These are phyloP conservation scores for Mortierella sp. DNA, from an alignment of 371 early-diverging fungal species.

Conservation along the genomic window DNA sequence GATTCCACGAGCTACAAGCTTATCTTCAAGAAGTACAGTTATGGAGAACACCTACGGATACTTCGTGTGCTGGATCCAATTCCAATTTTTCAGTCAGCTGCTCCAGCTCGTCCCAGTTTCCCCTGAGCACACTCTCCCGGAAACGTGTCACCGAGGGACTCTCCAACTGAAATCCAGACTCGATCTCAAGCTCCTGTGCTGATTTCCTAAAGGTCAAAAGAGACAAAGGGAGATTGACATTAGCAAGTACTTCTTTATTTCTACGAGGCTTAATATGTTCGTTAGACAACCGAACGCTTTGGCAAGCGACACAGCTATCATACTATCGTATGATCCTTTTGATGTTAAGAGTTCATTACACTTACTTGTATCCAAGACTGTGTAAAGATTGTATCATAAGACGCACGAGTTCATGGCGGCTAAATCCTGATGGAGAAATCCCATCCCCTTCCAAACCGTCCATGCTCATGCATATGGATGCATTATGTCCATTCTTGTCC, in stretches of 20 bases:
- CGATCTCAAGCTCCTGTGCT: constrained; percentile 35
- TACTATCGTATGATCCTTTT: not conserved
- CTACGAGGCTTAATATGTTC: no score
- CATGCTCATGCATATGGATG: constrained; percentile 18
- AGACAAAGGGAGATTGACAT: not conserved
- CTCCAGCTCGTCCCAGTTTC: constrained; percentile 45
- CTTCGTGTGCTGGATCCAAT: constrained; percentile 30
- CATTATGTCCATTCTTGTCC: constrained; percentile 13
- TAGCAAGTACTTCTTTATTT: not conserved
- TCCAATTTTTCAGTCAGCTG: constrained; percentile 29
- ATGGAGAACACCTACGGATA: constrained; percentile 21
- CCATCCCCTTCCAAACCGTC: constrained; percentile 16
- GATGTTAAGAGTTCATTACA: not conserved
- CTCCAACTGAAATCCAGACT: constrained; percentile 51
- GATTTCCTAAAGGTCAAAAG: constrained; percentile 24
- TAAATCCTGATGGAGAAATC: constrained; percentile 41
- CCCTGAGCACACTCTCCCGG: constrained; percentile 43
- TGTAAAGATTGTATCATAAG: constrained; percentile 87
- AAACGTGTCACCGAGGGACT: constrained; percentile 45
- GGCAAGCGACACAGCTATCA: no score
- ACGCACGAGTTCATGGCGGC: constrained; percentile 79
- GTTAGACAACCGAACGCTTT: no score
- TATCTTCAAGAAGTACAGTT: not conserved
- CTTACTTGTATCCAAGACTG: constrained; percentile 87
- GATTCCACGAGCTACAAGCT: not conserved